phyloP scores from a whole-genome alignment of 305 asterid genomes.

The Euphrasia arctica region DNA sequence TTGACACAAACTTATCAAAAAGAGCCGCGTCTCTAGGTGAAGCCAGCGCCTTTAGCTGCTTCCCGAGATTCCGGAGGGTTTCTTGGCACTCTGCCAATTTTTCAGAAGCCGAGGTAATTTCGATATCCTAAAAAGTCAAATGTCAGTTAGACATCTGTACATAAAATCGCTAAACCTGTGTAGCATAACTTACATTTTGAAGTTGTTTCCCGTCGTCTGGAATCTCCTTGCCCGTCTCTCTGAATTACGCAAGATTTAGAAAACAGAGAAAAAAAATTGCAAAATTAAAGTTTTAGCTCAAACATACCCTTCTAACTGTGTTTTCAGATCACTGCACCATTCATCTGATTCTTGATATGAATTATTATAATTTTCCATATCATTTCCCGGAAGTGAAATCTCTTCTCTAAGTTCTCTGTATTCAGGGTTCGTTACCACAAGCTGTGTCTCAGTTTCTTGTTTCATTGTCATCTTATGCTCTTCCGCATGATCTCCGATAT shows the following conservation, averaged over 20 bases:
- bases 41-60: conserved; percentile 83
- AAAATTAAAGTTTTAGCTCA: conserved; percentile 17
- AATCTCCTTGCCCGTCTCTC: conserved; percentile 36
- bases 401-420: conserved; percentile 32
- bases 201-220: conserved; percentile 38
- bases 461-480: conserved; percentile 29
- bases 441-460: conserved; percentile 42
- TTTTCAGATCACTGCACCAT: conserved; percentile 36
- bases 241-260: conserved; percentile 40
- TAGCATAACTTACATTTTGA: conserved; percentile 48
- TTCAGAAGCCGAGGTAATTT: conserved; percentile 74
- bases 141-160: conserved; percentile 14
- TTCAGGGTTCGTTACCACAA: conserved; percentile 40
- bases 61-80: conserved; percentile 75
- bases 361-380: conserved; percentile 30
- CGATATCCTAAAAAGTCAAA: conserved; percentile 53
- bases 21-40: conserved; percentile 51
- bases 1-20: conserved; percentile 45
- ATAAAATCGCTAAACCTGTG: neutral
- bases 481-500: conserved; percentile 34
- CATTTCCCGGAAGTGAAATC: conserved; percentile 33
- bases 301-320: conserved; percentile 50
- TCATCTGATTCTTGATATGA: conserved; percentile 32
- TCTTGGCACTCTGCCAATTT: conserved; percentile 88
- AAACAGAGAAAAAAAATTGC: conserved; percentile 18